phyloP scores from a whole-genome alignment of 75 land plant genomes.

The Pseudotsuga menziesii region DNA sequence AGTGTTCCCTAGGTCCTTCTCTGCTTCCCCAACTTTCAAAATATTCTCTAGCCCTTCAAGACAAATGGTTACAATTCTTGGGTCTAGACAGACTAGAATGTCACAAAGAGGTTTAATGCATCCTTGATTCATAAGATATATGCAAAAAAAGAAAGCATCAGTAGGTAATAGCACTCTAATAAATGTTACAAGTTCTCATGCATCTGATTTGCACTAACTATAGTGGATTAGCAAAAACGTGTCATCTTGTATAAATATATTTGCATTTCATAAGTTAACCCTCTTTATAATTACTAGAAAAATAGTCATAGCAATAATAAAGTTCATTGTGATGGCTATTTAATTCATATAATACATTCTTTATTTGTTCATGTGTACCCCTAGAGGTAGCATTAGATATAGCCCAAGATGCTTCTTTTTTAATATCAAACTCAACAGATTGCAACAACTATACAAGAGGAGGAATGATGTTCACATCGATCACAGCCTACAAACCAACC shows the following conservation, averaged over 20 bases:
- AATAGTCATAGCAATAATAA: neutral
- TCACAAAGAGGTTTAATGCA: slow-evolving; percentile 86
- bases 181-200: neutral
- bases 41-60: slow-evolving; percentile 84
- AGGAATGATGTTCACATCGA: slow-evolving; percentile 52
- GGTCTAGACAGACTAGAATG: slow-evolving; percentile 63
- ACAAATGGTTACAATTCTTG: slow-evolving; percentile 68
- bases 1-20: slow-evolving; percentile 56
- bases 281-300: neutral
- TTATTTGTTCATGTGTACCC: slow-evolving; percentile 55
- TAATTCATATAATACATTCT: slow-evolving; percentile 17
- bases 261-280: neutral
- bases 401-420: slow-evolving; percentile 68
- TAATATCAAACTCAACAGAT: slow-evolving; percentile 55
- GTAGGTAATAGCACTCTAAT: neutral
- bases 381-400: slow-evolving; percentile 64
- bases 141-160: slow-evolving; percentile 13
- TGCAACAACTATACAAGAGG: slow-evolving; percentile 45
- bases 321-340: neutral
- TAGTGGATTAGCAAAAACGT: neutral
- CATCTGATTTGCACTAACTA: neutral
- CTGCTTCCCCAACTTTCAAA: slow-evolving; percentile 75
- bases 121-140: slow-evolving; percentile 74
- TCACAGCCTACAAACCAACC: slow-evolving; percentile 36
- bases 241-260: neutral